A percentile compares a stretch with the other conserved stretches of the same genome.
Evolutionary conservation across 2,329 filamentous ascomycete species (phyloP).

Genomic region (Exophiala xenobiotica): DNA sequence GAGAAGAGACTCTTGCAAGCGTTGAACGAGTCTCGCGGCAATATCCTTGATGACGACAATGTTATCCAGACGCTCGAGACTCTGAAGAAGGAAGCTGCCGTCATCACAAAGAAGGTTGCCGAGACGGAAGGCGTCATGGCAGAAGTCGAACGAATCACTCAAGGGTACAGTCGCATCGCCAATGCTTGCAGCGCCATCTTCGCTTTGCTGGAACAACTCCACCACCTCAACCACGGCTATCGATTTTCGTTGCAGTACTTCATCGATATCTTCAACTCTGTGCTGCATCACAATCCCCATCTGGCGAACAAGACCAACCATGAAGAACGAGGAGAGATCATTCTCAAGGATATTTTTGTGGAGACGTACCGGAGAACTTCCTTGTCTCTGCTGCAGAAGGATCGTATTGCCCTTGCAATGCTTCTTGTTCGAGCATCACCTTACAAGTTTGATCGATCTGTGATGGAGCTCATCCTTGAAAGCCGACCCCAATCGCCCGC

Average conservation of each 20-base stretch:
- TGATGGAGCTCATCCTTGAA: conserved; percentile 86
- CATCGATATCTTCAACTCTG: conserved; percentile 92
- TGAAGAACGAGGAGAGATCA: conserved; percentile 78
- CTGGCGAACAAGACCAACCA: conserved; percentile 71
- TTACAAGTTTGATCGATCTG: conserved; percentile 86
- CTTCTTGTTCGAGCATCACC: conserved; percentile 94
- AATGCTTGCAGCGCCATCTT: conserved; percentile 96
- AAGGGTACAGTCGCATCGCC: conserved; percentile 90
- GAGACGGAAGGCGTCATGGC: conserved; percentile 98
- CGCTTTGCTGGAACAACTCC: conserved; percentile 91
- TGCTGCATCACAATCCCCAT: conserved; percentile 76
- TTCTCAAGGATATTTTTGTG: conserved; percentile 87
- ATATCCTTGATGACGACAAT: conserved; percentile 96
- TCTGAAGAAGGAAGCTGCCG: conserved; percentile 93
- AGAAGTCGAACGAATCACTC: conserved; percentile 93
- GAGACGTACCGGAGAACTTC: conserved; percentile 93
- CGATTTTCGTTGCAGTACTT: conserved; percentile 99
- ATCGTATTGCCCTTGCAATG: conserved; percentile 91
- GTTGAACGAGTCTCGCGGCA: conserved; percentile 94
- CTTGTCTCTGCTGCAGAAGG: conserved; percentile 85
- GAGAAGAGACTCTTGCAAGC: conserved; percentile 93
- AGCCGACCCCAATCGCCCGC: conserved; percentile 64
- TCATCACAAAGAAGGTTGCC: conserved; percentile 93
- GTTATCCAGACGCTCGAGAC: conserved; percentile 98
- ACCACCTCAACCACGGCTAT: conserved; percentile 99